Conservation (phyloP, 306 rosid species). For the Gillenia trifoliata region DNA sequence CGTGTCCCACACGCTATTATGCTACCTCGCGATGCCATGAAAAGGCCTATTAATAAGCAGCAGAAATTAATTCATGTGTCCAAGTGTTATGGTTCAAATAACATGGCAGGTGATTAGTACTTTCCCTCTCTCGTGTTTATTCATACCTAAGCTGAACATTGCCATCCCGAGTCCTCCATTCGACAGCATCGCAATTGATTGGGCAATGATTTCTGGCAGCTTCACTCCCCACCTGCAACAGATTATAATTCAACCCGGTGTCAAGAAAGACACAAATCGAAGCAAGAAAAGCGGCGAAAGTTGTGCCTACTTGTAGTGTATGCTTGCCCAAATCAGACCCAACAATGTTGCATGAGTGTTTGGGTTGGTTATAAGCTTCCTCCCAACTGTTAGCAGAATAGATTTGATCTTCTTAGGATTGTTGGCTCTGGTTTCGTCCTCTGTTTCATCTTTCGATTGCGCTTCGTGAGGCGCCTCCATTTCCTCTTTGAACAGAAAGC, state of each 20-base stretch:
- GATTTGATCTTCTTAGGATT: conserved; percentile 40
- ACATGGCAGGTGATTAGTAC: not conserved
- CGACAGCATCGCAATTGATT: conserved; percentile 59
- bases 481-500: conserved; percentile 40
- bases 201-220: conserved; percentile 60
- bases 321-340: conserved; percentile 79
- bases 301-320: conserved; percentile 61
- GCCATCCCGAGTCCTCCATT: conserved; percentile 98
- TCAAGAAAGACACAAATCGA: not conserved
- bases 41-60: conserved; percentile 30
- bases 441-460: conserved; percentile 59
- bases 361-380: conserved; percentile 66
- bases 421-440: conserved; percentile 30
- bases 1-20: conserved; percentile 70
- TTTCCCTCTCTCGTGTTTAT: not conserved
- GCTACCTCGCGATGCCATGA: conserved; percentile 75
- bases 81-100: not conserved
- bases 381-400: conserved; percentile 69
- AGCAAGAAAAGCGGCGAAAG: not conserved
- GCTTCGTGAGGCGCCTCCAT: conserved; percentile 46
- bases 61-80: not conserved
- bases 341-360: conserved; percentile 84
- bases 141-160: conserved; percentile 91
- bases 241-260: not conserved
- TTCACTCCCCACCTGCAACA: conserved; percentile 73